Conservation (phyloP, 169 alveolate species). For the Plasmodium knowlesi region DNA sequence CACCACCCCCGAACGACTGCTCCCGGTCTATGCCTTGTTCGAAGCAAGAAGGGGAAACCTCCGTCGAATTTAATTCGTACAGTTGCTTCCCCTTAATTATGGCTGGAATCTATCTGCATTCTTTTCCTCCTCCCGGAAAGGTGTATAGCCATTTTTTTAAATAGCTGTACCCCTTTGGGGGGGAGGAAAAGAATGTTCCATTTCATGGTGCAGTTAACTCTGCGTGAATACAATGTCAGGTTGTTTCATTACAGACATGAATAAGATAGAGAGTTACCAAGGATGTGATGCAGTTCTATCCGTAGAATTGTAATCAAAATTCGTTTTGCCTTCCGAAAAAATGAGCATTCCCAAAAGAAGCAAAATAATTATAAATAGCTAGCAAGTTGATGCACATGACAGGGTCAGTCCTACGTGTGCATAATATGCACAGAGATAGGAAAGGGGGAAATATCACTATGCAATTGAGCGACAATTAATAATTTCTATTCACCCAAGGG, state of each 20-base stretch:
- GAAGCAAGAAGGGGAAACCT: constrained; percentile 43
- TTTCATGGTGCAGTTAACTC: constrained; percentile 70
- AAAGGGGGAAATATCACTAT: not conserved
- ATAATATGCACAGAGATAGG: not conserved
- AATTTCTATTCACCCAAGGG: not conserved
- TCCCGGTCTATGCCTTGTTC: not conserved
- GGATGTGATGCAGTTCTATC: constrained; percentile 10
- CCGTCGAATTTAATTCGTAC: not conserved
- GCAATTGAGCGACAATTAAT: not conserved
- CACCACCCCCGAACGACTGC: not conserved
- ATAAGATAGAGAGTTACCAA: constrained; percentile 16
- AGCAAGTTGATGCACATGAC: constrained; percentile 1
- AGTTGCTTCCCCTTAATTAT: constrained; percentile 2
- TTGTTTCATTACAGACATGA: constrained; percentile 66
- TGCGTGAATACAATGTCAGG: constrained; percentile 74
- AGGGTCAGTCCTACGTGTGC: not conserved
- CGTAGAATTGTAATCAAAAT: constrained; percentile 22
- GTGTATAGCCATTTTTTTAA: not conserved
- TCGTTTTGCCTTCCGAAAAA: constrained; percentile 50
- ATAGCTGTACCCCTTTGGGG: not conserved
- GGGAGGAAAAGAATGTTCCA: constrained; percentile 4
- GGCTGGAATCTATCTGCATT: constrained; percentile 71
- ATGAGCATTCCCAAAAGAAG: constrained; percentile 1
- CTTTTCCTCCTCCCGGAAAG: not conserved
- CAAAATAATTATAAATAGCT: constrained; percentile 11